A percentile compares a stretch with the other conserved stretches of the same genome.
phyloP scores from a whole-genome alignment of 2,329 filamentous ascomycete genomes.

The Phaeosphaeria sp. region DNA sequence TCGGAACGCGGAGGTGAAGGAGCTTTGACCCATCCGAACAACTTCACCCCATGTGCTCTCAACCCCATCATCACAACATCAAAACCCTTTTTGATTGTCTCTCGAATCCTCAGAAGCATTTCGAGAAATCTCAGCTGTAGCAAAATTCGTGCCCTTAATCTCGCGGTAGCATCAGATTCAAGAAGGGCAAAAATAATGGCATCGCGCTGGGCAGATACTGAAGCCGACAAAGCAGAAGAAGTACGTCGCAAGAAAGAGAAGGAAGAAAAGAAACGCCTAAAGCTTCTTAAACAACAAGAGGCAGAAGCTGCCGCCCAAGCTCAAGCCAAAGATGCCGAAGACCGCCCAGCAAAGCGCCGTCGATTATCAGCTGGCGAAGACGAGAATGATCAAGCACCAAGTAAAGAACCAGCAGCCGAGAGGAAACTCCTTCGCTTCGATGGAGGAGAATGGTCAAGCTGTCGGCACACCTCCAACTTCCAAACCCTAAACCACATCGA shows the following conservation, averaged over 20 bases:
- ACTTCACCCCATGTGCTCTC: conserved; percentile 16
- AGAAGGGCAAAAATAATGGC: conserved; percentile 50
- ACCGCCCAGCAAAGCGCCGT: conserved; percentile 62
- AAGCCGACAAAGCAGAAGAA: conserved; percentile 78
- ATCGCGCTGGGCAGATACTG: conserved; percentile 88
- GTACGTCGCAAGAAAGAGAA: conserved; percentile 79
- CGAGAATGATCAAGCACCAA: conserved; percentile 22
- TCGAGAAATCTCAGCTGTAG: neutral
- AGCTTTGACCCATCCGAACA: conserved; percentile 40
- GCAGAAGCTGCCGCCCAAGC: conserved; percentile 60
- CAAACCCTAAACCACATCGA: conserved; percentile 96
- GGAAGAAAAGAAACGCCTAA: conserved; percentile 85
- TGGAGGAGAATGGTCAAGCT: conserved; percentile 70
- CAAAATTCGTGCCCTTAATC: neutral
- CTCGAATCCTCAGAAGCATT: neutral
- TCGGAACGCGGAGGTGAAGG: conserved; percentile 36
- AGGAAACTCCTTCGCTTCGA: conserved; percentile 75
- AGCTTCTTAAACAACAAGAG: conserved; percentile 79
- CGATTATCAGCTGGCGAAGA: conserved; percentile 63
- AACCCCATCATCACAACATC: conserved; percentile 1
- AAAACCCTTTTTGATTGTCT: neutral
- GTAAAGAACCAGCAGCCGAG: conserved; percentile 36
- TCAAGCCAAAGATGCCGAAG: conserved; percentile 26
- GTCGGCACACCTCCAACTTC: conserved; percentile 83
- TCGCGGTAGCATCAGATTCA: neutral